Base-by-base conservation (phyloP, 106 monocot species). In the Acanthochlamys bracteata region DNA sequence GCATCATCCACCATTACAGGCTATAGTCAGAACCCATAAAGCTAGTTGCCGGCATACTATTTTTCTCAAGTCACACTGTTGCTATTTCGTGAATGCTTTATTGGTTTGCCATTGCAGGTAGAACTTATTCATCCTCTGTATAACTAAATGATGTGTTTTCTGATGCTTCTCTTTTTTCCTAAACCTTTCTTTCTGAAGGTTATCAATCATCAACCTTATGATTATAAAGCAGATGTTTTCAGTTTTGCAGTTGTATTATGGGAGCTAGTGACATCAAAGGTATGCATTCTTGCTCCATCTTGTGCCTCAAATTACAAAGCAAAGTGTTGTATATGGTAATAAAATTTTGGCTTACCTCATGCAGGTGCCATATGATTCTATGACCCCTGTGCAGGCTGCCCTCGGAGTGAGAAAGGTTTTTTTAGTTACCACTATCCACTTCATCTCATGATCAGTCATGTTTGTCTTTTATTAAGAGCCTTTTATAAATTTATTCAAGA, bases 201-300 rank as follows among this genome's bases (percentile, higher is more conserved):
- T 41, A 98, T 98, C 64, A 98, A 98, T 79, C 91, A 92, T 73
- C 78, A 78, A 59, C 66, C 72, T 21, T 98, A 98, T 55, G 84
- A 98, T 75, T 76, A 88, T 42, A 98, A 83, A 78, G 91, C 83
- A 19, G 96, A 98, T 77, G 68, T 91, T 39, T 98, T 85, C 79
- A 91, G 96, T 70, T 91, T 88, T 73, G 82, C 88, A 6, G 81
- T 98, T 75, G 96, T 98, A 22, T 83, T 98, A 49, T 98, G 96
- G 91, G 96, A 98, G 76, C 76, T 98, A 47, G 68, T 74, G 52
- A 98, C 96, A 41, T 88, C 80, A 2, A 98, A 92, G 83, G 96
- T 98, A 78, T n/a, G 11, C 17, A 67, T 11, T 4, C 43, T 39
- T 33, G 27, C 19, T 22, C 0, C 21, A 20, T 21, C 20, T 20